phyloP scores from a whole-genome alignment of 2,329 filamentous ascomycete species.

The Emericellopsis cladophorae region DNA sequence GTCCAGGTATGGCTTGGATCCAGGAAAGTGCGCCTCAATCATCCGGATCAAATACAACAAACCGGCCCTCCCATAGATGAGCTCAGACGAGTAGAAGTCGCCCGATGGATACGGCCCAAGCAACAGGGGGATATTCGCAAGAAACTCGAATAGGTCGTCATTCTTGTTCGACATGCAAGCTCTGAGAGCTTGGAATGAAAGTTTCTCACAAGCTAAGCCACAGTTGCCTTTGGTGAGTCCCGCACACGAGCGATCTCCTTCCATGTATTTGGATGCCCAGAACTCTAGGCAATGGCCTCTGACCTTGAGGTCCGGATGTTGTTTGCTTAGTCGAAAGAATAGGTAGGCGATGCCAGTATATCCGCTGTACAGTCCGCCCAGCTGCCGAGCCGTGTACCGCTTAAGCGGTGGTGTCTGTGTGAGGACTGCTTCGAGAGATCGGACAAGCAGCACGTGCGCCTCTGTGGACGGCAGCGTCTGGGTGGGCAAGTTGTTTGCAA shows the following conservation, averaged over 20 bases:
- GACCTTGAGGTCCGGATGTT: constrained; percentile 29
- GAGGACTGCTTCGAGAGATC: constrained; percentile 23
- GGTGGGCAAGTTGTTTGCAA: constrained; percentile 18
- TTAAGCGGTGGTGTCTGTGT: constrained; percentile 20
- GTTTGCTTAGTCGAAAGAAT: constrained; percentile 33
- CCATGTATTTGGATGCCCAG: constrained; percentile 36
- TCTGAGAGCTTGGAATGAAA: constrained; percentile 31
- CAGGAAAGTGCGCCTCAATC: constrained; percentile 42
- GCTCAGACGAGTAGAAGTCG: constrained; percentile 41
- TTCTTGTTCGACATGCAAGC: constrained; percentile 27
- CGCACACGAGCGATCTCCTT: constrained; percentile 19
- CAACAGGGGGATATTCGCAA: constrained; percentile 23
- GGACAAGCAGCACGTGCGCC: constrained; percentile 12
- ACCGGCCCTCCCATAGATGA: constrained; percentile 55
- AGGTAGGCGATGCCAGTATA: constrained; percentile 44
- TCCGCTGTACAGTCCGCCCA: constrained; percentile 37
- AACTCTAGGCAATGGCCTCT: constrained; percentile 24
- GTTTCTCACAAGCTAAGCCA: constrained; percentile 34
- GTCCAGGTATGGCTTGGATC: constrained; percentile 34
- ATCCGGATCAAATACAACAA: constrained; percentile 55
- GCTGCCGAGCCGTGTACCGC: constrained; percentile 16
- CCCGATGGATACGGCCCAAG: constrained; percentile 13
- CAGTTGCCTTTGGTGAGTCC: constrained; percentile 28
- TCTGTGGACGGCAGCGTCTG: constrained; percentile 14
- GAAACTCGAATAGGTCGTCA: constrained; percentile 22